Conservation (phyloP, 306 rosid species). For the Lupinus albus region DNA sequence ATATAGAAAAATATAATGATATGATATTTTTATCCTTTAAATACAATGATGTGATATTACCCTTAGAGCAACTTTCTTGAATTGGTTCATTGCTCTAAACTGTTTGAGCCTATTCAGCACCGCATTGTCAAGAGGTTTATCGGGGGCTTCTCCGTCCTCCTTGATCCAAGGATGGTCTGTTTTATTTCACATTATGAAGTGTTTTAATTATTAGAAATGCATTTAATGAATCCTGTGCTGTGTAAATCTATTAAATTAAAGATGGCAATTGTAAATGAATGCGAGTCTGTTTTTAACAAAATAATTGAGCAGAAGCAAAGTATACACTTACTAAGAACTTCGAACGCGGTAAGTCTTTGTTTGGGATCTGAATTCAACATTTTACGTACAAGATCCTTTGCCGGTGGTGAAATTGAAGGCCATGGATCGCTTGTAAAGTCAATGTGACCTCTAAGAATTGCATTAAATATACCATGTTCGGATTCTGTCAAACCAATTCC, state of each 20-base stretch:
- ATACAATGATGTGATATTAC: no score
- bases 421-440: constrained; percentile 86
- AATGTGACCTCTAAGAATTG: constrained; percentile 62
- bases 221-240: background rate
- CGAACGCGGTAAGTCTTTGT: constrained; percentile 63
- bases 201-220: background rate
- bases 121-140: constrained; percentile 76
- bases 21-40: no score
- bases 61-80: constrained; percentile 52
- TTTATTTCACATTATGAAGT: constrained; percentile 8
- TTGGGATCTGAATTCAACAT: constrained; percentile 77
- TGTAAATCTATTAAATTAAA: background rate
- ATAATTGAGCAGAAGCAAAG: no score
- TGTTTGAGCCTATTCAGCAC: constrained; percentile 83
- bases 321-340: constrained; percentile 63
- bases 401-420: constrained; percentile 80
- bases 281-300: no score
- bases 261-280: background rate
- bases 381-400: constrained; percentile 81
- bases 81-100: constrained; percentile 65
- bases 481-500: constrained; percentile 37
- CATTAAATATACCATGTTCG: constrained; percentile 50
- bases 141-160: constrained; percentile 62
- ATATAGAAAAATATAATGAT: no score
- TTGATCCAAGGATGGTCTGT: constrained; percentile 78